A percentile compares a stretch with the other conserved stretches of the same genome.
These are phyloP conservation scores for Plantago major DNA, from an alignment of 257 asterid genomes.

Conservation along the genomic window DNA sequence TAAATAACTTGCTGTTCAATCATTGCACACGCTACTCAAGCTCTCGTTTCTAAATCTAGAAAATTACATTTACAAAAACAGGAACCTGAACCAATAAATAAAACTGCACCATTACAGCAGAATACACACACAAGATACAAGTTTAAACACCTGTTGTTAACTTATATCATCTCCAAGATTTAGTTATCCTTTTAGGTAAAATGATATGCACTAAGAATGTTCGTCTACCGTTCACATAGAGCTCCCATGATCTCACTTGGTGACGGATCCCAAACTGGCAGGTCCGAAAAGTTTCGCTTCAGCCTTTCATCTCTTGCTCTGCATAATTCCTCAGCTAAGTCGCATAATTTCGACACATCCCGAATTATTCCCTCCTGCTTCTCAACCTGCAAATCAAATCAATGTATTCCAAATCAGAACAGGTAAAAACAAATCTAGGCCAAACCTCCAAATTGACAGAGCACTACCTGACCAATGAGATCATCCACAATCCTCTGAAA, in stretches of 20 bases:
- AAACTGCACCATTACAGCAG: conserved; percentile 23
- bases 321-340: conserved; percentile 52
- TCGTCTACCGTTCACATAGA: conserved; percentile 33
- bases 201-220: not conserved
- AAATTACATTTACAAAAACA: conserved; percentile 25
- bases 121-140: conserved; percentile 34
- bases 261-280: conserved; percentile 64
- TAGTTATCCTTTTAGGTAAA: conserved; percentile 22
- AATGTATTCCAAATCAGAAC: not conserved
- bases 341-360: conserved; percentile 45
- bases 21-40: conserved; percentile 8
- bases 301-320: conserved; percentile 47
- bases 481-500: conserved; percentile 42
- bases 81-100: conserved; percentile 2
- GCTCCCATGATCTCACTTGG: conserved; percentile 55
- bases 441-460: not conserved
- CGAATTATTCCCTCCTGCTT: conserved; percentile 53
- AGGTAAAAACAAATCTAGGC: not conserved
- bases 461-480: conserved; percentile 55
- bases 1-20: conserved; percentile 5
- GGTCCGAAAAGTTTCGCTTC: conserved; percentile 41
- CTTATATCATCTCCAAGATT: conserved; percentile 16
- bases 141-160: conserved; percentile 21
- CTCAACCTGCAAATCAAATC: conserved; percentile 42
- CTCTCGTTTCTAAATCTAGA: conserved; percentile 17